Base-by-base conservation (phyloP, 78 protist species). In the Pelomyxa schiedti region DNA sequence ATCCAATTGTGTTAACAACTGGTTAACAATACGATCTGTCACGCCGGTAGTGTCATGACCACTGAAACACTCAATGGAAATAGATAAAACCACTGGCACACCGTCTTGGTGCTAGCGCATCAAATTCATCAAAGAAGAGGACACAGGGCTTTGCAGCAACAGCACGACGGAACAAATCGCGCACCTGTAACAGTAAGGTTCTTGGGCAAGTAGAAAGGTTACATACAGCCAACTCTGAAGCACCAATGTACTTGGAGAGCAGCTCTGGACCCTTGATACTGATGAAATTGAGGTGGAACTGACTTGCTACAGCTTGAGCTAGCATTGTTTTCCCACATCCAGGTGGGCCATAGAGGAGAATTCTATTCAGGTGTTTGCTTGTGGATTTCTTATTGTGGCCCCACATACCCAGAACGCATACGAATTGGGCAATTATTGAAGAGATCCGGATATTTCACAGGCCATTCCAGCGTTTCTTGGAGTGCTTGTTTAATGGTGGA, bases 201-300 rank as follows among this genome's bases (percentile, higher is more conserved):
- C 29, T 32, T 32, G 22, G 70, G 22, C 29, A 38, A 67, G 22
- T 22, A 67, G 16, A n/a, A 38, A 67, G 22, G 16, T n/a, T 67
- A 71, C 24, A 39, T 36, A 72, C 28, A 3, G 71, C 80, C 40
- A 77, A 90, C 76, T 95, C 98, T 36, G 88, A 76, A 52, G 73
- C 80, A 36, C 98, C 98, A 58, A 88, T 87, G 81, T 88, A 88
- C 84, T 95, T 95, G 72, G 89, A 76, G 30, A 95, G 78, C 37
- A 96, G n/a, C 80, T 95, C 99, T 8, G 99, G 98, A 0, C 99
- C 99, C 30, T 89, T 85, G 39, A 96, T 84, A 40, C 74, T 4
- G 39, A 94, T 72, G 35, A 93, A 88, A 71, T 81, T 78, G 29
- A 94, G 76, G 1, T 94, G 95, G 32, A 77, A 82, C 74, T 86